These are phyloP conservation scores for Spinacia oleracea DNA, from an alignment of 179 eudicot species.

Conservation along the genomic window DNA sequence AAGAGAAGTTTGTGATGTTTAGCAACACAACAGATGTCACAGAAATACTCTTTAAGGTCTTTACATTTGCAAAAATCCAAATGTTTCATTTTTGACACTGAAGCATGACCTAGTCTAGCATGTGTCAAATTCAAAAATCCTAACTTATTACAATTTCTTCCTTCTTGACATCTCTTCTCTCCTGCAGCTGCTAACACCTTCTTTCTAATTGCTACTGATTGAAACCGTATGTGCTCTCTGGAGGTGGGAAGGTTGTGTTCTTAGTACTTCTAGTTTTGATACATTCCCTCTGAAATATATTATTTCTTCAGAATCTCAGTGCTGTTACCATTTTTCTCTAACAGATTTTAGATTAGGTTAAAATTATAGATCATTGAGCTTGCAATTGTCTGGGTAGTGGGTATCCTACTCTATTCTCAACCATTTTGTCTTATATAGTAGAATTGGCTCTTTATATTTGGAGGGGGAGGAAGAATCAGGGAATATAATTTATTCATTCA, in stretches of 20 bases:
- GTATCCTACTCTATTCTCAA: not conserved
- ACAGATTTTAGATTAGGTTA: not conserved
- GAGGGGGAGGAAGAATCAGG: not conserved
- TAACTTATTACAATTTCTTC: too few species aligned
- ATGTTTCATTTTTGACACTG: too few species aligned
- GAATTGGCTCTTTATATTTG: too few species aligned
- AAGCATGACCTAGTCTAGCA: too few species aligned
- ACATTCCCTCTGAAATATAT: constrained; percentile 13
- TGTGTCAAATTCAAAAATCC: too few species aligned
- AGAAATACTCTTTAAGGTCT: too few species aligned
- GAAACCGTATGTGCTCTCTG: constrained; percentile 92
- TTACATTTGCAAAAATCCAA: too few species aligned
- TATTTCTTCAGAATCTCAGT: not conserved
- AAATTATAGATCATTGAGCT: not conserved
- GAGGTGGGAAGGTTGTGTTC: constrained; percentile 52
- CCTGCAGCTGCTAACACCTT: too few species aligned
- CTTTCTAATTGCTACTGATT: too few species aligned
- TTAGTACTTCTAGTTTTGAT: constrained; percentile 11
- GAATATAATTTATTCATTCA: not conserved
- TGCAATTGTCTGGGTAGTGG: not conserved
- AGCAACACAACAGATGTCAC: too few species aligned
- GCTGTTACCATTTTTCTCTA: not conserved
- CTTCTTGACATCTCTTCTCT: too few species aligned
- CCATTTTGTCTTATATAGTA: not conserved
- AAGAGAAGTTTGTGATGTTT: too few species aligned